Evolutionary conservation across 2,329 filamentous ascomycete species (phyloP).

Genomic region (Ophiostoma sp.): DNA sequence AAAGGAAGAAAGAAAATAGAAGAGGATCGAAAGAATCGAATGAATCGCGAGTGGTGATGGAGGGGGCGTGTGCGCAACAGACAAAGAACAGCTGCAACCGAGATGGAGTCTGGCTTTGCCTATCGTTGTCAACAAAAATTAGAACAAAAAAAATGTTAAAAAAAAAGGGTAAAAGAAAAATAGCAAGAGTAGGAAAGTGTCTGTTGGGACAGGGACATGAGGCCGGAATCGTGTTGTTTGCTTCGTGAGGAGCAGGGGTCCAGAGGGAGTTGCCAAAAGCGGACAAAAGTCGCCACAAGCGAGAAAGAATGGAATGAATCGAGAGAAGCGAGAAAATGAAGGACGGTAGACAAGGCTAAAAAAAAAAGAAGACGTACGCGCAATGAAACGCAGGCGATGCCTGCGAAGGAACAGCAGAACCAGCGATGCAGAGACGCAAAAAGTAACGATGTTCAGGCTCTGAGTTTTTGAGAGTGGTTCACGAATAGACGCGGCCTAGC

Average conservation of each 20-base stretch:
- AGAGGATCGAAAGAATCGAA: neutral
- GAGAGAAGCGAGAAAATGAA: neutral
- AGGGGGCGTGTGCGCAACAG: conserved; percentile 2
- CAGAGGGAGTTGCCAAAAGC: neutral
- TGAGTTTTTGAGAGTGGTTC: neutral
- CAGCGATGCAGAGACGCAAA: conserved; percentile 11
- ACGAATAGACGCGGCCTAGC: neutral
- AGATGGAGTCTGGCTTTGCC: neutral
- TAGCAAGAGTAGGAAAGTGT: neutral
- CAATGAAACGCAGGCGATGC: conserved; percentile 1
- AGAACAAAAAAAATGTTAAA: neutral
- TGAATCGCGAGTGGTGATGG: neutral
- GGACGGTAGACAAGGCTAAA: neutral
- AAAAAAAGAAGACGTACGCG: neutral
- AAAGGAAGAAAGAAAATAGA: conserved; percentile 9
- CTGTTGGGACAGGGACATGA: neutral
- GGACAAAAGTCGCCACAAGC: neutral
- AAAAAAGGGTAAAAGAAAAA: neutral
- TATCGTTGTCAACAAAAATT: neutral
- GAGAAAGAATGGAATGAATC: neutral
- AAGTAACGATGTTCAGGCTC: neutral
- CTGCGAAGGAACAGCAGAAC: neutral
- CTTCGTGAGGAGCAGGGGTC: neutral
- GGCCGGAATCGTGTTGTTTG: neutral
- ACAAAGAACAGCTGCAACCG: neutral